Base-by-base conservation (phyloP, 2,329 filamentous ascomycete genomes). In the Clonostachys rosea region DNA sequence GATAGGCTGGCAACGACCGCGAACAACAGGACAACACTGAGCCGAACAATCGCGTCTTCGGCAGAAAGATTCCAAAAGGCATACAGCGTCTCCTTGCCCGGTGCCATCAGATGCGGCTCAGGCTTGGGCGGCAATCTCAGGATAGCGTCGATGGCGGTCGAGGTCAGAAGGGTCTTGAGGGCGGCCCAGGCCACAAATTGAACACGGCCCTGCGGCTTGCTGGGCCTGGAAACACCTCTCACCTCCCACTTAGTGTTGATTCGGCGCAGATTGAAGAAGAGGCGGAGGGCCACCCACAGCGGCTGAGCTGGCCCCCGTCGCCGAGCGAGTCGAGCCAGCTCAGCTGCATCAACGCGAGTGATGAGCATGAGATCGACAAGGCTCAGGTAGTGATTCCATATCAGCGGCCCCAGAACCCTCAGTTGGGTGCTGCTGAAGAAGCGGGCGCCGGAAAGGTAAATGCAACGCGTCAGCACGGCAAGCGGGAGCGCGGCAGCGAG, bases 31-130 rank as follows among this genome's bases (percentile, higher is more conserved):
- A 36, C 34, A 4, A 34, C 37, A 5, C 16, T 18, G 30, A 42
- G 36, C 14, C 49, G 46, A 34, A 49, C 48, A 14, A 34, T 42
- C n/a, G 49, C 41, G 30, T 50, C 49, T 40, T 50, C 47, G 34
- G 33, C 24, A 2, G 43, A 44, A 8, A 50, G 44, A 11, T 40
- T 36, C 40, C 43, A 33, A 14, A 50, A 34, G 9, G 18, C 41
- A 40, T 36, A 44, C 6, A 48, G 35, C 18, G 46, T 49, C 46
- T 49, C 41, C 41, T 49, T 48, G 3, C 16, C 41, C 14, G 7
- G 30, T 5, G 46, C 14, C 13, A 49, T 30, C 18, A 50, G 41
- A 4, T 20, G 43, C 6, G 34, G 6, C 30, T 50, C 49, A 4
- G 49, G 49, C 24, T 30, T 30, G 41, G 34, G 43, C 20, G 46